These are phyloP conservation scores for Talaromyces islandicus DNA, from an alignment of 2,329 filamentous ascomycete species.

Conservation along the genomic window DNA sequence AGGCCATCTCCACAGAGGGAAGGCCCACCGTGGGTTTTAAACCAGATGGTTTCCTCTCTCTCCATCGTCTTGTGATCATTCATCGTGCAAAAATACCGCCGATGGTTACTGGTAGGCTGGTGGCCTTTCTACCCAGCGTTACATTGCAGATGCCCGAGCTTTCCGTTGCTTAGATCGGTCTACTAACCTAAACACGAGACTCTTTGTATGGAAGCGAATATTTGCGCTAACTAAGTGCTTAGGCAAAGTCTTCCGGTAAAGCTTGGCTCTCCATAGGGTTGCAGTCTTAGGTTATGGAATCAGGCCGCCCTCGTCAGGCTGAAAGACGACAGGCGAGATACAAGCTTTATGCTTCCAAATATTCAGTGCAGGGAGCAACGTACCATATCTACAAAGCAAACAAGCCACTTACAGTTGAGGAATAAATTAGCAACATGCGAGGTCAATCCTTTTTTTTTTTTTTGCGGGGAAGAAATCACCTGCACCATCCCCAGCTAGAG, in stretches of 20 bases:
- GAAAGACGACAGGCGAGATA: background rate
- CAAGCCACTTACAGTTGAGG: background rate
- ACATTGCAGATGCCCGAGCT: background rate
- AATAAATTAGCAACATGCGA: background rate
- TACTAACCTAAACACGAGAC: background rate
- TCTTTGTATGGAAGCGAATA: background rate
- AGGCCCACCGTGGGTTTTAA: background rate
- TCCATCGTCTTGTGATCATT: background rate
- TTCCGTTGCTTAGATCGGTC: background rate
- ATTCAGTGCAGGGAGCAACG: background rate
- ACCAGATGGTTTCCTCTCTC: background rate
- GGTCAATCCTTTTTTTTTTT: background rate
- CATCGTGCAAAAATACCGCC: background rate
- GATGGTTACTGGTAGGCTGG: background rate
- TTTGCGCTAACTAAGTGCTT: too few species aligned
- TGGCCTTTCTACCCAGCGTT: background rate
- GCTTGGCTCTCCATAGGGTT: background rate
- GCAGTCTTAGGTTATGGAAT: background rate
- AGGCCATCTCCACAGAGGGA: background rate
- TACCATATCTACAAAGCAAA: background rate
- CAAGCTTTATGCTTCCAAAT: background rate
- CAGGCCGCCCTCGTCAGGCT: background rate
- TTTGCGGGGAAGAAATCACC: background rate
- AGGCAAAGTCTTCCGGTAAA: background rate
- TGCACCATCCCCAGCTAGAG: background rate